phyloP scores from a whole-genome alignment of 164 flowering plant genomes.

The Vitis riparia region DNA sequence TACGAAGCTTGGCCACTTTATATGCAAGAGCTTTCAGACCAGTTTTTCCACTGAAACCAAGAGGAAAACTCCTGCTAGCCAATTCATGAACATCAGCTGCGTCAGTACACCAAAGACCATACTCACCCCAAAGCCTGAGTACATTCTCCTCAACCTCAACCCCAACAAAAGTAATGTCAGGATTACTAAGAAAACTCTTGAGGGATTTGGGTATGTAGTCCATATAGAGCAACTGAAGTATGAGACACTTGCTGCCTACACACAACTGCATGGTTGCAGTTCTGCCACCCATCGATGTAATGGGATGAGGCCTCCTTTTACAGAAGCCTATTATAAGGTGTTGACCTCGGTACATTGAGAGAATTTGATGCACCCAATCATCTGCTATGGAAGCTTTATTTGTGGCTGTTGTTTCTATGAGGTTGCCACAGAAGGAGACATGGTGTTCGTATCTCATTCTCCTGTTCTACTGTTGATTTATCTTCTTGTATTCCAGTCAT shows the following conservation, averaged over 20 bases:
- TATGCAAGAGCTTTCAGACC: too few relatives aligned
- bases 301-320: conserved; percentile 14
- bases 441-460: too few relatives aligned
- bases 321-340: conserved; percentile 15
- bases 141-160: conserved; percentile 6
- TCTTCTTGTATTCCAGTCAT: too few relatives aligned
- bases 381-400: conserved; percentile 6
- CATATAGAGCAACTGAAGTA: conserved; percentile 22
- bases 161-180: conserved; percentile 15
- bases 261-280: conserved; percentile 24
- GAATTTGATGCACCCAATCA: conserved; percentile 10
- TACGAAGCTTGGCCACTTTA: too few relatives aligned
- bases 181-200: conserved; percentile 6
- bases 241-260: conserved; percentile 19
- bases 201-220: conserved; percentile 11
- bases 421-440: conserved; percentile 10
- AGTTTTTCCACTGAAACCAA: too few relatives aligned
- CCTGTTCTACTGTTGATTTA: too few relatives aligned
- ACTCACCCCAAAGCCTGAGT: too few relatives aligned
- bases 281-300: conserved; percentile 9
- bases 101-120: too few relatives aligned
- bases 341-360: not conserved
- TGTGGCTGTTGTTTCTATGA: conserved; percentile 24
- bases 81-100: too few relatives aligned
- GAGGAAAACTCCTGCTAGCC: too few relatives aligned